Evolutionary conservation across 202 grass and related monocot genomes (phyloP).

Genomic region (Saccharum hybrid): DNA sequence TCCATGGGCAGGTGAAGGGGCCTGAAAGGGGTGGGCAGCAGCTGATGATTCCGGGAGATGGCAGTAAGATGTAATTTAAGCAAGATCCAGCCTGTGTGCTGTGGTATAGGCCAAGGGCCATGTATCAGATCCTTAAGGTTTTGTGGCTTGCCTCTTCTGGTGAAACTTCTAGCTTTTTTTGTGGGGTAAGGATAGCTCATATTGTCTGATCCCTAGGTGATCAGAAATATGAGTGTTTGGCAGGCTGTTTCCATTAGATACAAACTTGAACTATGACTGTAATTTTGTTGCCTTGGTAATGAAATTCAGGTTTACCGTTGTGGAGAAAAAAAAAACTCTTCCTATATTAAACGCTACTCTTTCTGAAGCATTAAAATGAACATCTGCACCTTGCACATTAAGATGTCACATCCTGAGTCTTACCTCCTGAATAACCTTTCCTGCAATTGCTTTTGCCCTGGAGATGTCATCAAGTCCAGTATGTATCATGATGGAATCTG

Average conservation of each 20-base stretch:
- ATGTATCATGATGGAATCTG: constrained; percentile 99
- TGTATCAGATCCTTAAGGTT: neutral
- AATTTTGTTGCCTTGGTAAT: neutral
- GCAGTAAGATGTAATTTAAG: neutral
- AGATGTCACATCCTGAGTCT: constrained; percentile 13
- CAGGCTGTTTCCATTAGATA: neutral
- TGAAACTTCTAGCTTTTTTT: neutral
- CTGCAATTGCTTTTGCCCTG: constrained; percentile 84
- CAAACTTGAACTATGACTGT: neutral
- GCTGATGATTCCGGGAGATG: neutral
- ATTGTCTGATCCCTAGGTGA: neutral
- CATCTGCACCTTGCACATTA: constrained; percentile 11
- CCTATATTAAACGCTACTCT: constrained; percentile 5
- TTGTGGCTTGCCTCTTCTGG: neutral
- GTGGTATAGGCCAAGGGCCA: neutral
- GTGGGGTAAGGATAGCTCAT: neutral
- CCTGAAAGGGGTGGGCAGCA: neutral
- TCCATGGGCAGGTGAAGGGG: neutral
- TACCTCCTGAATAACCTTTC: constrained; percentile 99
- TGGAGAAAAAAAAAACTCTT: neutral
- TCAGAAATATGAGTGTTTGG: neutral
- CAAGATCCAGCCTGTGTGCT: neutral
- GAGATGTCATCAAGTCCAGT: constrained; percentile 94
- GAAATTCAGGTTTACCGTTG: neutral
- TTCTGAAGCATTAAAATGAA: constrained; percentile 34